Evolutionary conservation across 495 filamentous ascomycete genomes (phyloP), one percentile per base, ranked within the genome.

Genomic region (Thermochaetoides thermophila): DNA sequence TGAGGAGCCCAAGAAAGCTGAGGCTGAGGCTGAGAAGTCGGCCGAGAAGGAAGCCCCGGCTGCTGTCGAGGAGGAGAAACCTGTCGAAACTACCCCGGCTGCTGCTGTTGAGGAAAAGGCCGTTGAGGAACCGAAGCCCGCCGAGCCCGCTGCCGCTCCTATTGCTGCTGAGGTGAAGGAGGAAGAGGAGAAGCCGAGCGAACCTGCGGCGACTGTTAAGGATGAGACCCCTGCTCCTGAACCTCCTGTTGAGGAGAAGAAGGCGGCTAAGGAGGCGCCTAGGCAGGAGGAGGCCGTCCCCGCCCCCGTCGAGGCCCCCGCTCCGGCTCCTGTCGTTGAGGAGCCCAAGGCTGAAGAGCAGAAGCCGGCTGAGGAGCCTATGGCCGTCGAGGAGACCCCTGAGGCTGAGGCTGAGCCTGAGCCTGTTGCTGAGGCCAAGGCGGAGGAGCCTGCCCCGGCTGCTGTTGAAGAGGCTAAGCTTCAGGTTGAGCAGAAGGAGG

Each of bases 11-110:
- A n/a, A n/a, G n/a, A n/a, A n/a, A n/a, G n/a, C n/a, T n/a, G n/a
- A n/a, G n/a, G n/a, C n/a, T n/a, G 50, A 49, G 27, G 36, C 29
- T 25, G 46, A 45, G 22, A 54, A 54, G 35, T 38, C 45, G 20
- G 45, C 45, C 17, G 45, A 49, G 22, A 33, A 36, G 29, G 26
- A 31, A 5, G 16, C 35, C 12, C 12, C 29, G 19, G 37, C 25
- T 10, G 25, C 35, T 20, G 31, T 17, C 10, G 16, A 27, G 7
- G 24, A 34, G 11, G 40, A 36, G 7, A 26, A 40, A 14, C 17
- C 45, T n/a, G 13, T 23, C n/a, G 19, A 28, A 15, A 31, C 34
- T 11, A n/a, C 42, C 22, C 24, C 48, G 8, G 19, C 29, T 9
- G 31, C 13, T 18, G 22, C 30, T 11, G 27, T 40, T 27, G 29